Base-by-base conservation (phyloP, 2,329 filamentous ascomycete species). In the Colletotrichum shisoi region DNA sequence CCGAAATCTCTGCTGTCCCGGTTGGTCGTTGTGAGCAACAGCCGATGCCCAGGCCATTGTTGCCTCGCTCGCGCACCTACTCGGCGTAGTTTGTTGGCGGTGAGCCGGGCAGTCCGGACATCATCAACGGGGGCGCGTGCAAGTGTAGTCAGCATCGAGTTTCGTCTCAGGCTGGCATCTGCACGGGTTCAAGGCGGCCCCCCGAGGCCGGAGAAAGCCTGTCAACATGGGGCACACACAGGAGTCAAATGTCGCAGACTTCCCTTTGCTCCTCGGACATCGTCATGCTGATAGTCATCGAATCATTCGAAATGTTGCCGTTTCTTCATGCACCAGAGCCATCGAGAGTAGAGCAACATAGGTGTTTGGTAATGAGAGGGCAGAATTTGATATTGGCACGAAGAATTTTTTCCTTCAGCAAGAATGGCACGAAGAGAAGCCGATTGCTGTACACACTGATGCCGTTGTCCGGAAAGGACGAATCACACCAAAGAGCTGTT, bases 371-470 rank as follows among this genome's bases (percentile, higher is more conserved):
- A 85, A 85, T 85, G 80, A 78, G 79, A 78, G 78, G 81, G 81
- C 76, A 72, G 57, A 73, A 73, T 72, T 82, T 73, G 71, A 76
- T 85, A 79, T 86, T 80, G 84, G 84, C 84, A 85, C 83, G 83
- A 79, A 78, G 71, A 79, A 79, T 77, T 77, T 71, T 79, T 79
- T 85, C 83, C 84, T 85, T 85, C 83, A 85, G 80, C 83, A 83
- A 80, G 73, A 77, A 74, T 80, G 81, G 83, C 82, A 84, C 78
- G 74, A 76, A 76, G 73, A 75, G 72, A 77, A 79, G 81, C 81
- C 80, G 82, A 78, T 76, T 82, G 83, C 81, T 84, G 84, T 85
- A 86, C 84, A 86, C 84, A 86, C 84, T 79, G 77, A 85, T 85
- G 84, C 84, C 84, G 76, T 69, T 64, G 63, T 63, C 46, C 31